Evolutionary conservation across 768 basidiomycete species (phyloP).

Genomic region (Gloeophyllum trabeum): DNA sequence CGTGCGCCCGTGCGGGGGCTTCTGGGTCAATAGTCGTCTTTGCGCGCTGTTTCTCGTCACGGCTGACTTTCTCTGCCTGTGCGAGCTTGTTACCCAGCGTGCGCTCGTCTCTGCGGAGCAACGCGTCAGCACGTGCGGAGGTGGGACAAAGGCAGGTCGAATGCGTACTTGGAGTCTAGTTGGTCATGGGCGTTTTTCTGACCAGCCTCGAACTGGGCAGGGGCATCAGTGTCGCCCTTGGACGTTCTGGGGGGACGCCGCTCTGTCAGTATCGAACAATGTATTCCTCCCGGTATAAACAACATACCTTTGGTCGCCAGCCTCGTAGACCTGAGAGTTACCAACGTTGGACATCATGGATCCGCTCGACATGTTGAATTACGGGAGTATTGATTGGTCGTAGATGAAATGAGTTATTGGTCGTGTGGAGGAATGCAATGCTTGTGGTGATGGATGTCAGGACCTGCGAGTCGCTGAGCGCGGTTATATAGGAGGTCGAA

Average conservation of each 20-base stretch:
- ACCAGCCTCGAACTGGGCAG: conserved; percentile 18
- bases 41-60: conserved; percentile 14
- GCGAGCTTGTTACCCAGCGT: conserved; percentile 25
- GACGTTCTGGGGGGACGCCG: conserved; percentile 10
- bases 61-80: conserved; percentile 19
- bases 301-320: conserved; percentile 35
- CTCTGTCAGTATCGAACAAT: not conserved
- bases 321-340: conserved; percentile 35
- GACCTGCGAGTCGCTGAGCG: no score
- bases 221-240: conserved; percentile 13
- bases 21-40: conserved; percentile 31
- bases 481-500: no score
- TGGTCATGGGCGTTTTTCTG: conserved; percentile 24
- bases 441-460: no score
- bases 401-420: no score
- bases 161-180: conserved; percentile 30
- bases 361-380: conserved; percentile 11
- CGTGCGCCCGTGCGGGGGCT: conserved; percentile 38
- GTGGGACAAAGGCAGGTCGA: not conserved
- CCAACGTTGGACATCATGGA: conserved; percentile 42
- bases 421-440: no score
- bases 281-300: not conserved
- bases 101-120: conserved; percentile 28
- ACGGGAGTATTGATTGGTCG: no score
- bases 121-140: not conserved